Base-by-base conservation (phyloP, 441 rosid species). In the Syzygium malaccense region DNA sequence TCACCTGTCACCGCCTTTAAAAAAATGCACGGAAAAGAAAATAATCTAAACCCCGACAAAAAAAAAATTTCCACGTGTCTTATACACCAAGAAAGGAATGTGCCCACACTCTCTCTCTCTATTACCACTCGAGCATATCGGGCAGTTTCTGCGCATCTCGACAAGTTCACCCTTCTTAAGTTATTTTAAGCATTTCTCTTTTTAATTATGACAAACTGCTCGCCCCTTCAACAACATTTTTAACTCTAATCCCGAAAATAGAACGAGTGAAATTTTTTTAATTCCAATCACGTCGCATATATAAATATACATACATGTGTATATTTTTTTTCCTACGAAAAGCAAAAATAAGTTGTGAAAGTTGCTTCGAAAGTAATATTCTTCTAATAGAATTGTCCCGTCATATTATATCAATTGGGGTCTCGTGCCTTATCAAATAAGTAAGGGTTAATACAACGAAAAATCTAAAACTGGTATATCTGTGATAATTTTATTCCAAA, bases 1-100 rank as follows among this genome's bases (percentile, higher is more conserved):
- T 33, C 5, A 4, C 45, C 7, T 5, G 79, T 33, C 5, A 4
- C 45, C 7, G 2, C 45, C 4, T 66, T 66, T 10, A 3, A 0
- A 66, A 66, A 28, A 66, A 32, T 66, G 45, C 18, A 66, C 32
- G 4, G 10, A 62, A 62, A 62, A n/a, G 0, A n/a, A 62, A 28
- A 60, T 60, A 60, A 30, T 60, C 32, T 32, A 7, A 14, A 60
- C 8, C 7, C 32, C 1, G 64, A 12, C 33, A 7, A 41, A 41
- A 26, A 58, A 58, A 26, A 26, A 5, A 14, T 60, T 15, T 62
- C 6, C 10, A 14, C 32, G 19, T 62, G 33, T 26, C 66, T n/a
- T 62, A 14, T 1, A n/a, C 6, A 62, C 19, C 33, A 14, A 14
- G 19, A 62, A 19, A 62, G 33, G 68, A 62, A 62, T 60, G 32